Evolutionary conservation across 2,329 filamentous ascomycete genomes (phyloP), one percentile per base, ranked within the genome.

Genomic region (Trichoderma guizhouense): DNA sequence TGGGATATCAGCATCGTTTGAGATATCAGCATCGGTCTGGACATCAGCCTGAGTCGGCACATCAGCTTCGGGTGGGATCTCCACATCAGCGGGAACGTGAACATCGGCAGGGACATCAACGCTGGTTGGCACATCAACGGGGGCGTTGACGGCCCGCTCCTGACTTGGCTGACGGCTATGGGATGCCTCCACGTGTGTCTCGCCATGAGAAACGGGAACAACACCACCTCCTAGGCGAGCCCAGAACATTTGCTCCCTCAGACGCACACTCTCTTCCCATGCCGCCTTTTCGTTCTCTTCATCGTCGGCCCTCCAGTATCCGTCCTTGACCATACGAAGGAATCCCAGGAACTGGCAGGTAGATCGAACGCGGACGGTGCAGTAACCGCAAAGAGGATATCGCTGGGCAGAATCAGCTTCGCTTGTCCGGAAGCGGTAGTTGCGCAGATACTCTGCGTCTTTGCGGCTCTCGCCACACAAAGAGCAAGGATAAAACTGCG

Each of bases 191-290:
- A 75, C 64, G 7, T 76, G 73, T 2, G 76, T 73, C n/a, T 77
- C 71, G 5, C 69, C 74, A 28, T 82, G 82, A 12, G 77, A 76
- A 11, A 88, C 85, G 1, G 95, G 96, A 14, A 98, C 84, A 2
- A 99, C 94, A 15, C 96, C 96, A 32, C 95, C 96, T 30, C 95
- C 95, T 67, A 99, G 90, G 70, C 96, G 89, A 65, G 93, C 90
- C 96, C 96, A 99, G 80, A 99, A 99, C 92, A 99, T 97, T 76
- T 95, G 91, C 80, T 99, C 96, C 65, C 96, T 88, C 62, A 98
- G 82, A 34, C 92, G 89, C 12, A 98, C 92, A 71, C 94, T 94
- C 83, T 99, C 96, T 79, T 98, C 95, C 96, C 96, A 99, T 0
- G 94, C 94, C 32, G 90, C 89, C 78, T 92, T 93, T 81, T 97